A percentile compares a stretch with the other conserved stretches of the same genome.
These are phyloP conservation scores for Durotheca rogersii DNA, from an alignment of 495 filamentous ascomycete species.

Conservation along the genomic window DNA sequence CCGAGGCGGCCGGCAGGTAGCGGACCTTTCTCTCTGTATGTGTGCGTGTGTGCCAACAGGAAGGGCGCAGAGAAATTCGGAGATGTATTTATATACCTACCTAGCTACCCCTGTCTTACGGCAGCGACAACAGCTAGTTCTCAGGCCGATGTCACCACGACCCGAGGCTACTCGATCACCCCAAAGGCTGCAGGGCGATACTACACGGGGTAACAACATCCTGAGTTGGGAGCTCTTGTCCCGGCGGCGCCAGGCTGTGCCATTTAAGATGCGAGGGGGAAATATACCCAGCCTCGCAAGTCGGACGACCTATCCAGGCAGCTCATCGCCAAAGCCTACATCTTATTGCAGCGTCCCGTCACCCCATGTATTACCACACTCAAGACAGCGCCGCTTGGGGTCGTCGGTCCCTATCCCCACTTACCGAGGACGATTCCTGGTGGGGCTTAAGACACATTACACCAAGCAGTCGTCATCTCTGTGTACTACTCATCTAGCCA, in stretches of 20 bases:
- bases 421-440: too few species aligned
- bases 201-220: slow-evolving; percentile 23
- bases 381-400: slow-evolving; percentile 8
- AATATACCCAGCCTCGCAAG: slow-evolving; percentile 2
- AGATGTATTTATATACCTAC: not conserved
- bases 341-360: slow-evolving; percentile 27
- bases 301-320: slow-evolving; percentile 14
- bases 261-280: slow-evolving; percentile 13
- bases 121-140: not conserved
- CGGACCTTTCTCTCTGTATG: too few species aligned
- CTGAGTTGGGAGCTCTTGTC: slow-evolving; percentile 19
- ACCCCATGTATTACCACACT: slow-evolving; percentile 18
- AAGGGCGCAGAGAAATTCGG: too few species aligned
- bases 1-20: too few species aligned
- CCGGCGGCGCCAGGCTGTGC: slow-evolving; percentile 17
- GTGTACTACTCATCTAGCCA: slow-evolving; percentile 25
- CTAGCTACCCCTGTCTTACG: slow-evolving; percentile 3
- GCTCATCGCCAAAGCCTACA: slow-evolving; percentile 6
- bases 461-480: slow-evolving; percentile 20
- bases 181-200: slow-evolving; percentile 15
- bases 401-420: slow-evolving; percentile 3
- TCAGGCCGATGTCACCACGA: slow-evolving; percentile 4
- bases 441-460: not conserved
- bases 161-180: slow-evolving; percentile 20
- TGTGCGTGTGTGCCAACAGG: too few species aligned